Conservation (phyloP, 305 asterid species). For the Petunia hybrid region DNA sequence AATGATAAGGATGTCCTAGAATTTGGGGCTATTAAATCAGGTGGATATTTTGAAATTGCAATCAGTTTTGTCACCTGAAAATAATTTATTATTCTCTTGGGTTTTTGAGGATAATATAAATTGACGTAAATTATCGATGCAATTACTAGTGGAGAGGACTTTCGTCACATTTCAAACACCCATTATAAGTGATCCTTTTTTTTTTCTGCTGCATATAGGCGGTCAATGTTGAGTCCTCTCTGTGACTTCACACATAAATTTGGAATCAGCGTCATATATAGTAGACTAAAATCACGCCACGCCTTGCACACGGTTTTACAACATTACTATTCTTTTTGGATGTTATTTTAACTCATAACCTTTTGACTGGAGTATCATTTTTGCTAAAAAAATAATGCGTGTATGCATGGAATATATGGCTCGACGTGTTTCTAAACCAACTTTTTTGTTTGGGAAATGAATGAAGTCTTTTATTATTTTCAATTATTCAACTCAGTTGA, state of each 20-base stretch:
- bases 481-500: background rate
- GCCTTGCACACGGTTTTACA: slow-evolving; percentile 22
- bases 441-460: too few species aligned
- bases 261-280: background rate
- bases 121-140: too few species aligned
- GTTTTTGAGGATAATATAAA: background rate
- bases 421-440: background rate
- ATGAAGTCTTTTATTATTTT: too few species aligned
- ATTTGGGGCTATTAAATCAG: background rate
- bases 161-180: background rate
- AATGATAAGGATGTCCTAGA: background rate
- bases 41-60: background rate
- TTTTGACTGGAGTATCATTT: background rate
- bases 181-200: background rate
- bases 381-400: background rate
- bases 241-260: background rate
- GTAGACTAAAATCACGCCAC: background rate
- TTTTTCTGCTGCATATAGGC: background rate
- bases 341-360: background rate
- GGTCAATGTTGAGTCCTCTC: background rate
- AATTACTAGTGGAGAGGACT: too few species aligned
- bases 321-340: too few species aligned
- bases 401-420: background rate
- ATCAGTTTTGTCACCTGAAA: background rate
- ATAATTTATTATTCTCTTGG: background rate